These are phyloP conservation scores for Lindgomyces ingoldianus DNA, from an alignment of 495 filamentous ascomycete genomes.

Conservation along the genomic window DNA sequence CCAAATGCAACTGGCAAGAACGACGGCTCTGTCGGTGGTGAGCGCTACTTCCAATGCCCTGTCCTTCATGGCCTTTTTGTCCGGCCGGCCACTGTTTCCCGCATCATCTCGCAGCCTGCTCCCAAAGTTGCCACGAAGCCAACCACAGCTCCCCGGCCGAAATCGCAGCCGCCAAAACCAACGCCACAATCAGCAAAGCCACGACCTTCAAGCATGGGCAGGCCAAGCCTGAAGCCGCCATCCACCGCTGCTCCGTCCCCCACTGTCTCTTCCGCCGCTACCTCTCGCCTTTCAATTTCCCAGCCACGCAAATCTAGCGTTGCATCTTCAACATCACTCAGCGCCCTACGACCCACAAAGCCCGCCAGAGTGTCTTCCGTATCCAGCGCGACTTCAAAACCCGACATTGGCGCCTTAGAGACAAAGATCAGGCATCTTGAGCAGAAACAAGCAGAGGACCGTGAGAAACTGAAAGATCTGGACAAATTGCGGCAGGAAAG, in stretches of 20 bases:
- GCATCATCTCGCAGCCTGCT: slow-evolving; percentile 57
- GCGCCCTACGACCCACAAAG: background rate
- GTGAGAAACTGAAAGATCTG: slow-evolving; percentile 79
- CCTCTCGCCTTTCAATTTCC: background rate
- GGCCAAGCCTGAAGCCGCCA: background rate
- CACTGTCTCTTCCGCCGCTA: background rate
- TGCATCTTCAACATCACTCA: background rate
- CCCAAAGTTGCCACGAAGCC: too few species aligned
- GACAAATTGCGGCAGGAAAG: slow-evolving; percentile 77
- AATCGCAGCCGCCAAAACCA: slow-evolving; percentile 12
- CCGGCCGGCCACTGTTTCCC: slow-evolving; percentile 59
- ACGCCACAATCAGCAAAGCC: background rate
- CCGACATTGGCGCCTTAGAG: slow-evolving; percentile 55
- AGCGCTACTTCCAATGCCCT: slow-evolving; percentile 86
- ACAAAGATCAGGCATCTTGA: slow-evolving; percentile 44
- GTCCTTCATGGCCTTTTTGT: slow-evolving; percentile 87
- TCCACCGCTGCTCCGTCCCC: background rate
- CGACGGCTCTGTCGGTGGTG: slow-evolving; percentile 85
- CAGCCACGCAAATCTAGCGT: background rate
- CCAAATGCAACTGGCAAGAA: slow-evolving; percentile 86
- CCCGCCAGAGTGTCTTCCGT: background rate
- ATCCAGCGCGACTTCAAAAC: slow-evolving; percentile 47
- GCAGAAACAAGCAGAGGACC: slow-evolving; percentile 65
- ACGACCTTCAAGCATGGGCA: slow-evolving; percentile 7
- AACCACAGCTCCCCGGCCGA: too few species aligned